Base-by-base conservation (phyloP, 768 basidiomycete genomes). In the Mycena venus region DNA sequence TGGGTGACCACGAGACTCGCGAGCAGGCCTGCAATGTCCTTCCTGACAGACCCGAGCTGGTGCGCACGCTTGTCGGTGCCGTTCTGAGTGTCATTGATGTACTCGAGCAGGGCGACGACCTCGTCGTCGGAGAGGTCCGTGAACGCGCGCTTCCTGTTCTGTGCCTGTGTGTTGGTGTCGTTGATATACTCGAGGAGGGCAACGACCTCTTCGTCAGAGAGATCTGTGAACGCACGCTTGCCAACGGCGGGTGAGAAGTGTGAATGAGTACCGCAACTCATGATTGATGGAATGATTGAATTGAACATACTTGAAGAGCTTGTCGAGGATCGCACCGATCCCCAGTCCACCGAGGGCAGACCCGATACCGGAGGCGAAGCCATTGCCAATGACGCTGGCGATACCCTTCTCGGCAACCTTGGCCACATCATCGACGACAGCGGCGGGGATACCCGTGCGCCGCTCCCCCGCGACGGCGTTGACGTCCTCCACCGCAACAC, bases 71-170 rank as follows among this genome's bases (percentile, higher is more conserved):
- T 62, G 60, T 40, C 51, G 29, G 11, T n/a, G 19, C 42, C 40
- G 23, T 65, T 44, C 51, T 36, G 15, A 15, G 21, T 36, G 25
- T n/a, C n/a, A n/a, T 51, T 51, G 63, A 72, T n/a, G 10, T 32
- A 72, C 44, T 72, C 70, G 1, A 72, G 63, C 5, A 72, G 63
- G 42, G 63, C 66, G 70, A 59, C 66, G 40, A 72, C 40, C 55
- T 72, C 70, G 10, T 34, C 56, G 36, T 72, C 70, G 31, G 42
- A 34, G 29, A 72, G 70, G 58, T 72, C 70, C 4, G 62, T 42
- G 12, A 72, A 38, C 25, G 29, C 55, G 9, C 70, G 70, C 64
- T 72, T 72, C 0, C 29, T 27, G 47, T n/a, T n/a, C n/a, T n/a
- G n/a, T n/a, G n/a, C n/a, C n/a, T n/a, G n/a, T n/a, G 3, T 38